Conservation (phyloP, 768 basidiomycete genomes). For the Phylloporus rhodoxanthus region DNA sequence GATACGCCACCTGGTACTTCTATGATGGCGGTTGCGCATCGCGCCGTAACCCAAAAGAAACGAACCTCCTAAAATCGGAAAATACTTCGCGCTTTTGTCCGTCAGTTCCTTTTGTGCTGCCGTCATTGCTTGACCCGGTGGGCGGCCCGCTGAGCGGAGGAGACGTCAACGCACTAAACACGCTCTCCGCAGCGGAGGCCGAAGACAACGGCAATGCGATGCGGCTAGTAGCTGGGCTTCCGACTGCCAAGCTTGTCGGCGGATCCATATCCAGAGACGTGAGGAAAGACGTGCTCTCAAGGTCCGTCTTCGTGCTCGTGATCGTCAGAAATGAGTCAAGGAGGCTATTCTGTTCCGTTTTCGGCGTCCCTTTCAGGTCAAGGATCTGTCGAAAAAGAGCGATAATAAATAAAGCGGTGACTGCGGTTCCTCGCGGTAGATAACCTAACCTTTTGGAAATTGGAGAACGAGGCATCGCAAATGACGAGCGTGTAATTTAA, state of each 20-base stretch:
- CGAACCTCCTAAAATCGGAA: conserved; percentile 81
- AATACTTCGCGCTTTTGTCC: conserved; percentile 70
- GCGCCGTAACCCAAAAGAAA: conserved; percentile 81
- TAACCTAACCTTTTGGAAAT: conserved; percentile 89
- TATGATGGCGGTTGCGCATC: conserved; percentile 42
- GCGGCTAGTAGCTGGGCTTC: conserved; percentile 62
- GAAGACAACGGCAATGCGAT: conserved; percentile 46
- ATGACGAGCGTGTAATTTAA: conserved; percentile 93
- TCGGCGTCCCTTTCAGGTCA: conserved; percentile 90
- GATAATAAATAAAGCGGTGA: neutral
- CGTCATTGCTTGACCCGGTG: conserved; percentile 49
- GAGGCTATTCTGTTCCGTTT: conserved; percentile 79
- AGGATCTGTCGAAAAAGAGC: conserved; percentile 58
- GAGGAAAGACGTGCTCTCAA: conserved; percentile 88
- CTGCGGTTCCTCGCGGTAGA: conserved; percentile 5
- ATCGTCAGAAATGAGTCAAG: conserved; percentile 88
- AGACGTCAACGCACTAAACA: conserved; percentile 52
- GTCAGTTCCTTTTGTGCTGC: conserved; percentile 38
- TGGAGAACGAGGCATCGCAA: conserved; percentile 90
- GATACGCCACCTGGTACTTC: neutral
- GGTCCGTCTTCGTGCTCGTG: conserved; percentile 86
- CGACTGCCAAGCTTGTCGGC: conserved; percentile 45
- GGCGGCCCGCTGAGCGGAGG: conserved; percentile 62
- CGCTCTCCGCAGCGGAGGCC: conserved; percentile 40
- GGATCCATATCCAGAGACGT: conserved; percentile 96